These are phyloP conservation scores for Penicillium cinerascens DNA, from an alignment of 495 filamentous ascomycete species.

Conservation along the genomic window DNA sequence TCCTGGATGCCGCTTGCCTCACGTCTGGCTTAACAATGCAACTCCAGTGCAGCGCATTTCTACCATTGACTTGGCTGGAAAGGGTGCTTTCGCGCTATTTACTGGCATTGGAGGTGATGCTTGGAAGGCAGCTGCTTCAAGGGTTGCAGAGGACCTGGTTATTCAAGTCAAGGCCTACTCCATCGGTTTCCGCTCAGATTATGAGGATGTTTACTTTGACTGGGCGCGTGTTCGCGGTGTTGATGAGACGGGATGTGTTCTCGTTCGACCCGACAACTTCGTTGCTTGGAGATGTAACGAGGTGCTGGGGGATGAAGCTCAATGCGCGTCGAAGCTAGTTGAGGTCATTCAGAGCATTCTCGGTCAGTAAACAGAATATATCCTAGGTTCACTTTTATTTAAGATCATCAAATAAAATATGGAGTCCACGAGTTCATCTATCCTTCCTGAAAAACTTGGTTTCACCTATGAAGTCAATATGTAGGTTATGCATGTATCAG, in stretches of 20 bases:
- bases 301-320: conserved; percentile 4
- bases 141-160: conserved; percentile 24
- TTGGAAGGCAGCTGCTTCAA: conserved; percentile 46
- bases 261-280: conserved; percentile 48
- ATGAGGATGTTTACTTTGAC: conserved; percentile 51
- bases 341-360: conserved; percentile 17
- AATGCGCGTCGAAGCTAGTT: conserved; percentile 10
- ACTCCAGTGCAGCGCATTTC: conserved; percentile 40
- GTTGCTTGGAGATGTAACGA: conserved; percentile 36
- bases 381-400: neutral
- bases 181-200: conserved; percentile 49
- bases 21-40: conserved; percentile 50
- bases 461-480: too few relatives aligned
- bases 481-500: too few relatives aligned
- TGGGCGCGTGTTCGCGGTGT: conserved; percentile 45
- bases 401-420: too few relatives aligned
- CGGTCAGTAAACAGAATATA: neutral
- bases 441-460: too few relatives aligned
- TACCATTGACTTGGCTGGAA: conserved; percentile 51
- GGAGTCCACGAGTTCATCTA: too few relatives aligned
- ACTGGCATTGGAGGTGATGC: conserved; percentile 47
- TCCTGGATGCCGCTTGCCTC: conserved; percentile 50
- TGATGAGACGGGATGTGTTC: conserved; percentile 49
- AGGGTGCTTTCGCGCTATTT: conserved; percentile 45
- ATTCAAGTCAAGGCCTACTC: conserved; percentile 40